Evolutionary conservation across 2,329 filamentous ascomycete genomes (phyloP), one percentile per base, ranked within the genome.

Genomic region (Talaromyces sp.): DNA sequence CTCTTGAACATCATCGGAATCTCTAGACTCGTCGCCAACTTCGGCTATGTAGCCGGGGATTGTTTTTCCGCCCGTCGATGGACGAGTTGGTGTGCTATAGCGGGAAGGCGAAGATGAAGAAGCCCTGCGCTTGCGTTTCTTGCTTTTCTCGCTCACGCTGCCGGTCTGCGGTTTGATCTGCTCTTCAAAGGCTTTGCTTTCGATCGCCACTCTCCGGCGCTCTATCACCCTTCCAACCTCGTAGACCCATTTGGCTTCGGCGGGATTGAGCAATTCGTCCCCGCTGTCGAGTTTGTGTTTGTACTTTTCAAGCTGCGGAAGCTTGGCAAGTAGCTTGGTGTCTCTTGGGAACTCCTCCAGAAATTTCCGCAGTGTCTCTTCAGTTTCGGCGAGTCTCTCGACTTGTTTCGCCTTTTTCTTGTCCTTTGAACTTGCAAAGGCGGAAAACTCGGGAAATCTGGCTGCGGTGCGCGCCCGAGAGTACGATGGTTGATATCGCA

Each of bases 61-160:
- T 21, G 54, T 57, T 51, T 61, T 61, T 3, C 59, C 59, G 1
- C 54, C 54, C 9, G 50, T 54, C 32, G 59, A 54, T 32, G 59
- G 51, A 43, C 48, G 38, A 29, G 12, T 10, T 29, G 57, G 21
- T 27, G 46, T 50, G 21, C 21, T n/a, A 7, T 26, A 27, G 48
- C 48, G 27, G 7, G 21, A 29, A 51, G 21, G 12, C 21, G 21
- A 27, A 51, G 41, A 46, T 46, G 41, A 21, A 46, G 41, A 3
- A 46, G 11, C 41, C 6, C 19, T 46, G 3, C 43, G 21, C 35
- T 32, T 52, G 10, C 29, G 14, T 9, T 57, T 38, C 43, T 19
- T 26, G 27, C 2, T 9, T 8, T 57, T 38, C 43, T 19, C n/a
- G 27, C 2, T 9, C 3, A 6, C 12, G n/a, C 12, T 2, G 17